A percentile compares a stretch with the other conserved stretches of the same genome.
Conservation (phyloP, 2,329 filamentous ascomycete genomes). For the Rosellinia necatrix region DNA sequence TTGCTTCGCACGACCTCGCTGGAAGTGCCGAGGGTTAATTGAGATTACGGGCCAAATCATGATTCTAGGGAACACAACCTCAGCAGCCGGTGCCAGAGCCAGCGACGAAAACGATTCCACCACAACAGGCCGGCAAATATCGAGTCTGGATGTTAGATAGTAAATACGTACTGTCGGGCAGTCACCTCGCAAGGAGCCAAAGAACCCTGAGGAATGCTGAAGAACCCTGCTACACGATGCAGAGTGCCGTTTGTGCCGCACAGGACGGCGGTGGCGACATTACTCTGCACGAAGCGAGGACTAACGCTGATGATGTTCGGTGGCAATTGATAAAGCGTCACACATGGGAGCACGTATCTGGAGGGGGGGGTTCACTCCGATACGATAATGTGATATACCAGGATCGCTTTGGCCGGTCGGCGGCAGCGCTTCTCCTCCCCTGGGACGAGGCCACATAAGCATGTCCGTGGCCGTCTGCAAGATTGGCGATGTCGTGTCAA, state of each 20-base stretch:
- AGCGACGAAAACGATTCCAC: not conserved
- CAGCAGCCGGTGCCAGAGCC: not conserved
- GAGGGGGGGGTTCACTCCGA: slow-evolving; percentile 23
- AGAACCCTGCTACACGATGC: slow-evolving; percentile 34
- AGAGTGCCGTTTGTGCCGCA: slow-evolving; percentile 35
- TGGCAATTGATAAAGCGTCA: slow-evolving; percentile 18
- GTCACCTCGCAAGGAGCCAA: slow-evolving; percentile 30
- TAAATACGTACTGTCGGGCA: slow-evolving; percentile 29
- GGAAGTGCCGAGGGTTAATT: slow-evolving; percentile 7
- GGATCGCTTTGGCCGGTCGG: slow-evolving; percentile 17
- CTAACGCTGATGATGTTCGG: slow-evolving; percentile 8
- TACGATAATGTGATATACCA: slow-evolving; percentile 26
- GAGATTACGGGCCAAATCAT: slow-evolving; percentile 16
- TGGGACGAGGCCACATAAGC: slow-evolving; percentile 21
- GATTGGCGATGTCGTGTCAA: slow-evolving; percentile 46
- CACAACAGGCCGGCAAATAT: slow-evolving; percentile 4
- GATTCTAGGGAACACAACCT: slow-evolving; percentile 25
- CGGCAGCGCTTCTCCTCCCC: slow-evolving; percentile 17
- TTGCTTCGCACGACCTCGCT: slow-evolving; percentile 10
- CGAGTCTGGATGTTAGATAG: slow-evolving; percentile 15
- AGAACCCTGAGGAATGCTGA: no score
- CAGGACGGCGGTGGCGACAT: slow-evolving; percentile 33
- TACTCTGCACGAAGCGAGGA: slow-evolving; percentile 16
- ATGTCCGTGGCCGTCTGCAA: slow-evolving; percentile 40
- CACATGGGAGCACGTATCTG: slow-evolving; percentile 26